Evolutionary conservation across 2,329 filamentous ascomycete species (phyloP).

Genomic region (Pseudovirgaria hyperparasitica): DNA sequence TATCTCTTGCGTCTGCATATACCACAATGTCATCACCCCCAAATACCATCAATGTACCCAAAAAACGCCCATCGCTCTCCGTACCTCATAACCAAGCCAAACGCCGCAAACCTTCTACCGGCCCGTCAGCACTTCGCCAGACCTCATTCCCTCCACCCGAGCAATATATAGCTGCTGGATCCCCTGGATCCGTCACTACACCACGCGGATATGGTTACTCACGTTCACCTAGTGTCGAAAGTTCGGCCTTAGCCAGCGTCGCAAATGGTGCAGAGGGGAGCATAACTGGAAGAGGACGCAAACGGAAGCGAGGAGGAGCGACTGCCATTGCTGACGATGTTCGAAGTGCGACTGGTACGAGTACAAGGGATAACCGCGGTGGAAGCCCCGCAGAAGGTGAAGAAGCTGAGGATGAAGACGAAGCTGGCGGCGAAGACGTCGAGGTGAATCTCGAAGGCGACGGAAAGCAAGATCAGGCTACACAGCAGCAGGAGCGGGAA

Average conservation of each 20-base stretch:
- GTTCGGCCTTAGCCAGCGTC: constrained; percentile 40
- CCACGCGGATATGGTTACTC: constrained; percentile 42
- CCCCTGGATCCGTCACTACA: no score
- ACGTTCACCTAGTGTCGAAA: constrained; percentile 54
- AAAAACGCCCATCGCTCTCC: constrained; percentile 50
- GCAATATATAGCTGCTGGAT: no score
- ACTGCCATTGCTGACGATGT: no score
- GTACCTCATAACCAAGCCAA: constrained; percentile 37
- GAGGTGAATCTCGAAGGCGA: constrained; percentile 37
- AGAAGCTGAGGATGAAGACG: constrained; percentile 44
- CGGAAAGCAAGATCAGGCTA: constrained; percentile 40
- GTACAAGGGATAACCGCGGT: constrained; percentile 15
- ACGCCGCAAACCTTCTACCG: constrained; percentile 58
- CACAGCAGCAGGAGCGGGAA: constrained; percentile 54
- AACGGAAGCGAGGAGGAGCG: constrained; percentile 21
- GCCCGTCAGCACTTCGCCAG: constrained; percentile 57
- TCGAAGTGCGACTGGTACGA: constrained; percentile 23
- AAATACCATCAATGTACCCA: constrained; percentile 41
- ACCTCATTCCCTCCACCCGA: constrained; percentile 69
- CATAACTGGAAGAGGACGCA: constrained; percentile 47
- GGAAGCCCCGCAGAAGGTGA: constrained; percentile 8
- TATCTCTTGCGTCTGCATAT: no score
- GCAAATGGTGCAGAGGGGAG: constrained; percentile 31
- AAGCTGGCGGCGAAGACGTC: constrained; percentile 38
- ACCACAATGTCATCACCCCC: constrained; percentile 48